These are phyloP conservation scores for Boletus tylopilopsis DNA, from an alignment of 768 basidiomycete genomes.

Conservation along the genomic window DNA sequence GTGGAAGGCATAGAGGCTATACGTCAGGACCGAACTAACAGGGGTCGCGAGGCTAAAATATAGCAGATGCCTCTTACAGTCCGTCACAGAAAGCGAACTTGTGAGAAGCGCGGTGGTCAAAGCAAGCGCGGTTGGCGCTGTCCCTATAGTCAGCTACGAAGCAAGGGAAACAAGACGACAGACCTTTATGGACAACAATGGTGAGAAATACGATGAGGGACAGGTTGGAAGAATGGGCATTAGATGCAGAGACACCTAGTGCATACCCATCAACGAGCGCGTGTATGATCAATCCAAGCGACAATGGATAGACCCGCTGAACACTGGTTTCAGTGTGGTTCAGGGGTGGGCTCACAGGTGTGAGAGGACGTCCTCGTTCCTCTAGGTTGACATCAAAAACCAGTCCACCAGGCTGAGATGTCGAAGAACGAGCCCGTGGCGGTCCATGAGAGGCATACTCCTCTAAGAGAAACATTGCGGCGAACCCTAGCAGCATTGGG, in stretches of 20 bases:
- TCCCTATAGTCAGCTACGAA: constrained; percentile 10
- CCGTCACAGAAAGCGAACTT: constrained; percentile 58
- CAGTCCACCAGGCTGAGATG: constrained; percentile 14
- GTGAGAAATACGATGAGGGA: constrained; percentile 89
- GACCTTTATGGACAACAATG: constrained; percentile 88
- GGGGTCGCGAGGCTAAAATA: constrained; percentile 87
- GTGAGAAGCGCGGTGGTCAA: constrained; percentile 83
- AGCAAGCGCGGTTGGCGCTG: constrained; percentile 90
- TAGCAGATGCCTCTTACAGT: constrained; percentile 71
- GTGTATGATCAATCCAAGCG: constrained; percentile 84
- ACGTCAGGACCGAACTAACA: constrained; percentile 74
- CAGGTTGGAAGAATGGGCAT: constrained; percentile 42
- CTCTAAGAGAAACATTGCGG: constrained; percentile 59
- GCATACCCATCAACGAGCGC: constrained; percentile 91
- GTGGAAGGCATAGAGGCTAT: constrained; percentile 52
- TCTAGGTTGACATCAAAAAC: constrained; percentile 62
- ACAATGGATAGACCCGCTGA: constrained; percentile 61
- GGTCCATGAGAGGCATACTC: constrained; percentile 55
- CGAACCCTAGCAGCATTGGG: constrained; percentile 59
- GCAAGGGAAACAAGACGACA: not conserved
- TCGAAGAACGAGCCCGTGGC: constrained; percentile 16
- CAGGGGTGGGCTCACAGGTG: constrained; percentile 12
- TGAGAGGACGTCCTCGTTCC: constrained; percentile 44
- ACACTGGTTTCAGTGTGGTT: constrained; percentile 18
- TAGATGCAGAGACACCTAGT: constrained; percentile 72